These are phyloP conservation scores for Cunninghamia lanceolata DNA, from an alignment of 75 land plant species.

Conservation along the genomic window DNA sequence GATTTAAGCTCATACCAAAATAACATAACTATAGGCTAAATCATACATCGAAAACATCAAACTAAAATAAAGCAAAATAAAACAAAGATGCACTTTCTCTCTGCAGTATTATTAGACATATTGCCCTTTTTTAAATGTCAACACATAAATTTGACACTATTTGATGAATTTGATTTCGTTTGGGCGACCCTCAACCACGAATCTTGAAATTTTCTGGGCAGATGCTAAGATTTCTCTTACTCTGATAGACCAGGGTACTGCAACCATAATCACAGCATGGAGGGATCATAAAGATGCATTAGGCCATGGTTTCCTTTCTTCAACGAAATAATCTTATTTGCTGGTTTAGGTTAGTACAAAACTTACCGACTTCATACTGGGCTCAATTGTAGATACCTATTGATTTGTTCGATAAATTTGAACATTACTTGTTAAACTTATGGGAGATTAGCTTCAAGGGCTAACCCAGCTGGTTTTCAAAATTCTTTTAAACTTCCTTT, in stretches of 20 bases:
- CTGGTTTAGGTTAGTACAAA: neutral
- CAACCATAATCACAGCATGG: neutral
- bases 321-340: too few relatives aligned
- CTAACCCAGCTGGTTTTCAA: neutral
- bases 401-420: neutral
- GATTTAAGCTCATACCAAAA: too few relatives aligned
- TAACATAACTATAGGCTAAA: too few relatives aligned
- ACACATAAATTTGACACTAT: neutral
- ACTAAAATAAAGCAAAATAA: too few relatives aligned
- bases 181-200: neutral
- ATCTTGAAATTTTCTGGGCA: neutral
- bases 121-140: too few relatives aligned
- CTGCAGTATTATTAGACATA: too few relatives aligned
- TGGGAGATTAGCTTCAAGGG: neutral
- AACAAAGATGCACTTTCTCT: too few relatives aligned
- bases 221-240: neutral
- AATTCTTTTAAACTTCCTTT: neutral
- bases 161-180: neutral
- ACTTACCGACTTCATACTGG: neutral
- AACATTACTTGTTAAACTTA: neutral
- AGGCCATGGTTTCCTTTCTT: neutral
- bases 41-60: too few relatives aligned
- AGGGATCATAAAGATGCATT: neutral
- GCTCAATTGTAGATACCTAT: neutral
- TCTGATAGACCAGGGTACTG: neutral